Evolutionary conservation across 805 yeast genomes (phyloP).

Genomic region (Vanderwaltozyma polyspora): DNA sequence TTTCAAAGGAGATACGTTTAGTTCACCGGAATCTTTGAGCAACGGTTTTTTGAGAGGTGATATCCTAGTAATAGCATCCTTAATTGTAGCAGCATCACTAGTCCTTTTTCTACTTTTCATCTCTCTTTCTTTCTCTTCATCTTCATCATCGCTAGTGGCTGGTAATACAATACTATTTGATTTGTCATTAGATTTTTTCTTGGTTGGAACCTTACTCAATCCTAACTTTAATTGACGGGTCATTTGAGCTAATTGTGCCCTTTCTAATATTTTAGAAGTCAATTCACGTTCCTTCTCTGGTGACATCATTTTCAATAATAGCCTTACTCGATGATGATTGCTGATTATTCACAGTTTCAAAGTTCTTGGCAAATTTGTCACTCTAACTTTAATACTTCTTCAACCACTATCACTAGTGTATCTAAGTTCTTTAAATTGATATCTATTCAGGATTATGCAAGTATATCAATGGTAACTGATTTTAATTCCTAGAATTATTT

Average conservation of each 20-base stretch:
- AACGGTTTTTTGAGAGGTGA: constrained; percentile 3
- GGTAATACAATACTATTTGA: neutral
- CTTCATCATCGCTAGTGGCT: neutral
- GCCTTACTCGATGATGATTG: too few relatives aligned
- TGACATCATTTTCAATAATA: too few relatives aligned
- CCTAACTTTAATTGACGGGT: constrained; percentile 26
- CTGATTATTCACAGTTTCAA: too few relatives aligned
- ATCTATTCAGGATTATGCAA: too few relatives aligned
- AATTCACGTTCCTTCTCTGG: constrained; percentile 26
- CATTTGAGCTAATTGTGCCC: constrained; percentile 29
- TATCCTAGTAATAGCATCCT: neutral
- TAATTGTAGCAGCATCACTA: neutral
- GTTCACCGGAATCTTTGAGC: neutral
- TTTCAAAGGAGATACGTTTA: constrained; percentile 6
- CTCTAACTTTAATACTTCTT: too few relatives aligned
- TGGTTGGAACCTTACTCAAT: constrained; percentile 22
- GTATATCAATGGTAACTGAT: too few relatives aligned
- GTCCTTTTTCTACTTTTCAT: neutral
- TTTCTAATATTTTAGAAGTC: constrained; percentile 22
- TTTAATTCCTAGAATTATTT: too few relatives aligned
- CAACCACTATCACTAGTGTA: too few relatives aligned
- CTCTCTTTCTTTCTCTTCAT: neutral
- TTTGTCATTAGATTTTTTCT: constrained; percentile 4
- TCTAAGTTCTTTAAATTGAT: too few relatives aligned
- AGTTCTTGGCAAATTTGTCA: too few relatives aligned